Percentiles rank a stretch among this genome's conserved stretches.
phyloP scores from a whole-genome alignment of 192 early-diverging fungal species.

The Geranomyces michiganensis region DNA sequence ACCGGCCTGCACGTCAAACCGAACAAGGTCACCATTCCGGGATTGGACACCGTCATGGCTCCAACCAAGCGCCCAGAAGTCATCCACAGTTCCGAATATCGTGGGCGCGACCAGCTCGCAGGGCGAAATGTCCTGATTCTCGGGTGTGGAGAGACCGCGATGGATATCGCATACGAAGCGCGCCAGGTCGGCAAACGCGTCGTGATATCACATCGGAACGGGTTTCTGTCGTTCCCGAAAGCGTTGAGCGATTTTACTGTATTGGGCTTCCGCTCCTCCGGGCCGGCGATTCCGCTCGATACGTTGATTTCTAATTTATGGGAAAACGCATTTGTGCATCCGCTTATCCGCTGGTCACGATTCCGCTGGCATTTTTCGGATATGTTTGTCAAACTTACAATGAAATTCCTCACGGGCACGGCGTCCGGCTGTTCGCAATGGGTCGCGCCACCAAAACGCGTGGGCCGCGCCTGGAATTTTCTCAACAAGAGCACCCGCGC shows the following conservation, averaged over 20 bases:
- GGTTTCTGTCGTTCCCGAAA: conserved; percentile 24
- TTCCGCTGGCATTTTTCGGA: conserved; percentile 24
- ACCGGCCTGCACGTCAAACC: conserved; percentile 21
- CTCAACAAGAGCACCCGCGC: conserved; percentile 14
- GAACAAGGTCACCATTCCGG: not conserved
- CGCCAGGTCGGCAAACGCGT: conserved; percentile 5
- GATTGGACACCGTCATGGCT: not conserved
- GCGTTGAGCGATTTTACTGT: conserved; percentile 7
- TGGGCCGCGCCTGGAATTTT: conserved; percentile 16
- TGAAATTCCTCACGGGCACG: conserved; percentile 11
- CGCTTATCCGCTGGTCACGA: not conserved
- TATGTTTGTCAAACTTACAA: conserved; percentile 1
- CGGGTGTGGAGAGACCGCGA: conserved; percentile 22
- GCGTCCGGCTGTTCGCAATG: conserved; percentile 11
- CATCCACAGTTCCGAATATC: conserved; percentile 21
- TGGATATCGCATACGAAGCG: conserved; percentile 24
- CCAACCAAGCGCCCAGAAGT: not conserved
- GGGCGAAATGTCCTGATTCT: conserved; percentile 10
- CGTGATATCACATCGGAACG: conserved; percentile 14
- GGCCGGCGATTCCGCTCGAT: not conserved
- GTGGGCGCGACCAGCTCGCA: not conserved
- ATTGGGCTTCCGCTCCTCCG: not conserved
- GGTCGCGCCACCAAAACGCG: conserved; percentile 11
- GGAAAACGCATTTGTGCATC: conserved; percentile 23
- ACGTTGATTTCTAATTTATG: conserved; percentile 13